Base-by-base conservation (phyloP, 2,329 filamentous ascomycete genomes). In the Lasiodiplodia sp. region DNA sequence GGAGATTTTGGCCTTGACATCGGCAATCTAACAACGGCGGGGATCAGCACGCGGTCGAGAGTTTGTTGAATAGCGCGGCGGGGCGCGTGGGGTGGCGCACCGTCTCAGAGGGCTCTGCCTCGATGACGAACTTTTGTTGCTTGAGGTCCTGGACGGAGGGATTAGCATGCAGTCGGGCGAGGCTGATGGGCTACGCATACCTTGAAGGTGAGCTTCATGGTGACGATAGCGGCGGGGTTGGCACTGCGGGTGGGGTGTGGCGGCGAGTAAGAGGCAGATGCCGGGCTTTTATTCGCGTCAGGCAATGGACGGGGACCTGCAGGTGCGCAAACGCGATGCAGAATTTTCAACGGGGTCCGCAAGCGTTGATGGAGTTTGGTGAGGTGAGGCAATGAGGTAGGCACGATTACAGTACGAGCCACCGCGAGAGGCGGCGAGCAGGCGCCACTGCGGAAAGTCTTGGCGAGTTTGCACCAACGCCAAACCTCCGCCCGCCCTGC, bases 71-170 rank as follows among this genome's bases (percentile, higher is more conserved):
- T 44, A 68, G 53, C 56, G 56, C 57, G 57, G 49, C 40, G 68
- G 72, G 68, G 70, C 67, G 71, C 73, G 69, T 70, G 73, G 69
- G 70, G 52, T 60, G 70, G 71, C 74, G 77, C 90, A 97, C 94
- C 81, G 93, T 92, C 80, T 97, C 94, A 73, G 92, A 90, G 72
- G 94, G 93, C 82, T 98, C 94, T 78, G 94, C 93, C 75, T 98
- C 95, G 85, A 99, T 92, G 78, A 91, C 90, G 84, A 99, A 99
- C 86, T 97, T 97, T 82, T 97, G 92, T 83, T 98, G 96, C 87
- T 97, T 98, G 78, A 99, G 88, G 85, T 99, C 96, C 94, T 97
- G 75, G 40, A 74, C 34, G n/a, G 28, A 21, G 55, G 2, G 75
- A 38, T 56, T 25, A 66, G 60, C 34, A 16, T 25, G 28, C 25